A percentile compares a stretch with the other conserved stretches of the same genome.
Evolutionary conservation across 345 rosid species (phyloP).

Genomic region (Murraya koenigii): DNA sequence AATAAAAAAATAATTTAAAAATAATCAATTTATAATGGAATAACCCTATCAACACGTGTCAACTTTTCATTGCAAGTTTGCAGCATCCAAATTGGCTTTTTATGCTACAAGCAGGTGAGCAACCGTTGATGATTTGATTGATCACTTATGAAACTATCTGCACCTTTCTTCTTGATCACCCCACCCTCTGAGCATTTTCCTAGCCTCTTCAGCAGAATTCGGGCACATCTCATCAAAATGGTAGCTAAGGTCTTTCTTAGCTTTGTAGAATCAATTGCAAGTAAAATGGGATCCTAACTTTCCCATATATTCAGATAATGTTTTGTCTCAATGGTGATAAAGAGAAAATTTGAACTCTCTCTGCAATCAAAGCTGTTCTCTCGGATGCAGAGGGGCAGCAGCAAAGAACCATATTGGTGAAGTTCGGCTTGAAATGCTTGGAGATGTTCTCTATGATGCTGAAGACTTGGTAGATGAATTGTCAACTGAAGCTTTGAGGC

Average conservation of each 20-base stretch:
- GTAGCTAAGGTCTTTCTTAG: not conserved
- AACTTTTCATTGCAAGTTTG: too few relatives aligned
- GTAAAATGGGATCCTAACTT: not conserved
- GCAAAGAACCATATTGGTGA: not conserved
- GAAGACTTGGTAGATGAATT: conserved; percentile 38
- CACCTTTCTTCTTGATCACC: too few relatives aligned
- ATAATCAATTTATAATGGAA: too few relatives aligned
- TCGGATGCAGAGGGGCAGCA: conserved; percentile 17
- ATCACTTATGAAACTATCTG: too few relatives aligned
- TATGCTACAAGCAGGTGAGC: too few relatives aligned
- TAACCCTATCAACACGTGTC: too few relatives aligned
- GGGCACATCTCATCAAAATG: not conserved
- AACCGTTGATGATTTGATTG: too few relatives aligned
- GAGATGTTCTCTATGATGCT: conserved; percentile 28
- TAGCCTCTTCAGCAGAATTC: too few relatives aligned
- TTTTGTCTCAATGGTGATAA: not conserved
- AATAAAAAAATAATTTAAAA: too few relatives aligned
- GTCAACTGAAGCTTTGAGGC: conserved; percentile 8
- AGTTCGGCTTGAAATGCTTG: conserved; percentile 28
- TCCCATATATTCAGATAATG: not conserved
- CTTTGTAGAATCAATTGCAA: not conserved
- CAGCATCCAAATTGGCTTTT: too few relatives aligned
- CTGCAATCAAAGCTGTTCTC: conserved; percentile 15
- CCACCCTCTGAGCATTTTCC: too few relatives aligned
- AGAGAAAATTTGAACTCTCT: not conserved